Evolutionary conservation across 176 grass and related monocot species (phyloP).

Genomic region (Themeda triandra): DNA sequence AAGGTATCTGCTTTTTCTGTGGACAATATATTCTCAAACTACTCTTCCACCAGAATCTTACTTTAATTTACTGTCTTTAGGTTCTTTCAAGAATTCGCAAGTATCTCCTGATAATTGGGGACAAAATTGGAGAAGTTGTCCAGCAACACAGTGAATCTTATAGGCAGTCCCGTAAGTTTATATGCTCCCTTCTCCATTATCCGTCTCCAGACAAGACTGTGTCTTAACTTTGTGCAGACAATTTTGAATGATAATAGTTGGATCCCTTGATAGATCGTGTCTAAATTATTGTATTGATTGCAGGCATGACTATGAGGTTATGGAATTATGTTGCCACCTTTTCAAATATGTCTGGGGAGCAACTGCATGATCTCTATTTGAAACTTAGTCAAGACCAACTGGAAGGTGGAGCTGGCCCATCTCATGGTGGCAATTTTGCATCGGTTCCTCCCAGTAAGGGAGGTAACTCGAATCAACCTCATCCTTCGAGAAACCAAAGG

Average conservation of each 20-base stretch:
- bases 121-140: conserved; percentile 82
- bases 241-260: background rate
- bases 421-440: conserved; percentile 62
- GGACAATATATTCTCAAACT: conserved; percentile 15
- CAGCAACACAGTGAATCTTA: conserved; percentile 86
- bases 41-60: background rate
- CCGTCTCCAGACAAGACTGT: background rate
- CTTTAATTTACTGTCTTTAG: conserved; percentile 43
- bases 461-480: conserved; percentile 53
- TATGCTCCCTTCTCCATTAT: background rate
- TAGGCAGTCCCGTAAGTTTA: conserved; percentile 83
- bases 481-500: conserved; percentile 67
- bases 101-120: conserved; percentile 92
- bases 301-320: conserved; percentile 92
- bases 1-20: conserved; percentile 57
- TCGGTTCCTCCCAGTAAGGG: conserved; percentile 33
- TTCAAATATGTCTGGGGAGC: conserved; percentile 92
- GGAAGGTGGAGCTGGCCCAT: conserved; percentile 72
- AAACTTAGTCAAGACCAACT: conserved; percentile 86
- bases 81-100: conserved; percentile 97
- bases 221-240: background rate
- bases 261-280: background rate
- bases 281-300: conserved; percentile 32
- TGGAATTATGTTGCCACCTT: conserved; percentile 97
- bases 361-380: conserved; percentile 76